Evolutionary conservation across 495 filamentous ascomycete genomes (phyloP), one percentile per base, ranked within the genome.

Genomic region (Podospora fimiseda): DNA sequence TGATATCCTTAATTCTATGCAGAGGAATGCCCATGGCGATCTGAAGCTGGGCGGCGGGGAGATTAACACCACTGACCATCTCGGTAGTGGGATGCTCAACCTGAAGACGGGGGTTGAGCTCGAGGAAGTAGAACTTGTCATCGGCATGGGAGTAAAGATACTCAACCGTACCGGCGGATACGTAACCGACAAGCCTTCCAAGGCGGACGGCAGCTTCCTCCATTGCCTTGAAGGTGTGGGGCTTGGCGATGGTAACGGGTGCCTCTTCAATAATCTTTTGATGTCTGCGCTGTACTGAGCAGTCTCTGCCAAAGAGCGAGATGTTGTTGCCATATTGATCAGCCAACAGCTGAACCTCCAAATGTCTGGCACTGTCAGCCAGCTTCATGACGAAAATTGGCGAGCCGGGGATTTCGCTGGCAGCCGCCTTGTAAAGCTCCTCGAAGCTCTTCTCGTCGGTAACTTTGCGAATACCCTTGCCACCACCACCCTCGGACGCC

Each of bases 381-480:
- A 99, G 79, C 80, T 99, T 96, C 93, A 99, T 99, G 72, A 99
- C 90, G 77, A 99, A 99, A 65, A 99, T 99, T 23, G 93, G 93
- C 21, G 94, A 97, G 38, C 93, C 93, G n/a, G 93, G 93, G 59
- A 99, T 96, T 76, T 99, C 93, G 70, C 84, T 93, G 1, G 92
- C 90, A 23, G 94, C 93, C 23, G 93, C 94, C 60, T 91, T 90
- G 76, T 97, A 99, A 42, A 96, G 74, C 56, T 74, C 71, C 56
- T 80, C 74, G 64, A 99, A 99, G 39, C 86, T 81, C 48, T 91
- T 88, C 64, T 96, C 90, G 22, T 70, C 78, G 47, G 95, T 81
- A 52, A 91, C 94, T 74, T 96, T 97, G 61, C 93, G 88, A 67
- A 99, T 99, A 81, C 93, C 93, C 79, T 99, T 99, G 66, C 93